Percentiles rank a stretch among this genome's conserved stretches.
phyloP scores from a whole-genome alignment of 352 stramenopile genomes.

The Phytophthora sojae region DNA sequence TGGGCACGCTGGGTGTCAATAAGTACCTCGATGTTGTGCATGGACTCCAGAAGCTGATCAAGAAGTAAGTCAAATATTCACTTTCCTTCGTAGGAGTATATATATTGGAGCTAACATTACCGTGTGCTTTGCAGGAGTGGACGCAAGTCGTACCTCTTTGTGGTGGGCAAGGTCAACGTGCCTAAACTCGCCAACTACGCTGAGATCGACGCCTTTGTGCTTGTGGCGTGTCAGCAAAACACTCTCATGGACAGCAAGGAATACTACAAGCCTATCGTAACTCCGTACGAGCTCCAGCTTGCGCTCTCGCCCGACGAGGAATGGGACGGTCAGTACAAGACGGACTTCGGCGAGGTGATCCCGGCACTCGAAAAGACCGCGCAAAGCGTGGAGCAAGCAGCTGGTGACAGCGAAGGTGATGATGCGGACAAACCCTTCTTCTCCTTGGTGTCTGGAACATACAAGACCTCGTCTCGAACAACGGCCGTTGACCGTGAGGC shows the following conservation, averaged over 20 bases:
- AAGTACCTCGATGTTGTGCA: conserved; percentile 94
- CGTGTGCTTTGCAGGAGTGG: conserved; percentile 69
- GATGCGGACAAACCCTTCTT: conserved; percentile 83
- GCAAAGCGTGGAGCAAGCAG: conserved; percentile 39
- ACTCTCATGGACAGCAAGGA: conserved; percentile 94
- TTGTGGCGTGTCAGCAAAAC: conserved; percentile 97
- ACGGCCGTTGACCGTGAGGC: conserved; percentile 9
- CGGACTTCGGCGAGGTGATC: conserved; percentile 84
- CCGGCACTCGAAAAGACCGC: conserved; percentile 56
- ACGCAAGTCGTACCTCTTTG: conserved; percentile 96
- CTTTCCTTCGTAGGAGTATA: background rate
- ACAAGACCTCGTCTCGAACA: conserved; percentile 53
- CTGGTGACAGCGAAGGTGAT: conserved; percentile 32
- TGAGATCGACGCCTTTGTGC: conserved; percentile 97
- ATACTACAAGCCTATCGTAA: conserved; percentile 94
- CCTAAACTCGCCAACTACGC: conserved; percentile 98
- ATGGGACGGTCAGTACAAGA: conserved; percentile 91
- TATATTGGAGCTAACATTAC: background rate
- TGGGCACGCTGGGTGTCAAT: conserved; percentile 94
- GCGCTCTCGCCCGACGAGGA: conserved; percentile 87
- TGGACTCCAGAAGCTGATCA: conserved; percentile 89
- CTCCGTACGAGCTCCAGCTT: conserved; percentile 95
- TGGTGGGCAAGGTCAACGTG: conserved; percentile 97
- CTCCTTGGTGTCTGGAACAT: conserved; percentile 82
- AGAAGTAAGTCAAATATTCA: conserved; percentile 53